Evolutionary conservation across 352 stramenopile genomes (phyloP).

Genomic region (Pythium sp.): DNA sequence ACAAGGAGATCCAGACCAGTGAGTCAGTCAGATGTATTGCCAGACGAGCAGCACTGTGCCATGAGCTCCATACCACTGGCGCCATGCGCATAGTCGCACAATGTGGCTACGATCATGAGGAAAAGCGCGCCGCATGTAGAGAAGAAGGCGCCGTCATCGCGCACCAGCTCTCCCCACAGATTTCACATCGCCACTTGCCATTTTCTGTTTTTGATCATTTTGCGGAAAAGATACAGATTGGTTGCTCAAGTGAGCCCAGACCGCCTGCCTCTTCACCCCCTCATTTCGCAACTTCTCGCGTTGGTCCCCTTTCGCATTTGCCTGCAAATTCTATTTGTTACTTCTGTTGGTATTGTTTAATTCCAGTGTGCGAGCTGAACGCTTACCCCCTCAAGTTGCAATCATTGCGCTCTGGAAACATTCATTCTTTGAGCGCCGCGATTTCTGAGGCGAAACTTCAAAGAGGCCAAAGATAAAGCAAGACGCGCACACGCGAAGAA

Average conservation of each 20-base stretch:
- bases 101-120: not conserved
- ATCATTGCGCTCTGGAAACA: not conserved
- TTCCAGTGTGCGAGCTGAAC: not conserved
- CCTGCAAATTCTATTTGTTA: not conserved
- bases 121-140: not conserved
- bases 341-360: not conserved
- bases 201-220: not conserved
- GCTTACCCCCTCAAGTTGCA: not conserved
- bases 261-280: not conserved
- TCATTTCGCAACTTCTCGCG: constrained; percentile 16
- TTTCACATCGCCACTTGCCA: not conserved
- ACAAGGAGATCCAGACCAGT: not conserved
- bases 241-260: not conserved
- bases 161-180: constrained; percentile 3
- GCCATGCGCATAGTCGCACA: not conserved
- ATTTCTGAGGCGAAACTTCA: constrained; percentile 7
- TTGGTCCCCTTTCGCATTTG: not conserved
- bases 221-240: constrained; percentile 10
- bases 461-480: constrained; percentile 9
- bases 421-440: not conserved
- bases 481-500: not conserved
- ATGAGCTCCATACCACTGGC: constrained; percentile 5
- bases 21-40: not conserved
- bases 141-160: not conserved
- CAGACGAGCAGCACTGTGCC: not conserved